A percentile compares a stretch with the other conserved stretches of the same genome.
Conservation (phyloP, 768 basidiomycete genomes). For the Rhizopogon vulgaris region DNA sequence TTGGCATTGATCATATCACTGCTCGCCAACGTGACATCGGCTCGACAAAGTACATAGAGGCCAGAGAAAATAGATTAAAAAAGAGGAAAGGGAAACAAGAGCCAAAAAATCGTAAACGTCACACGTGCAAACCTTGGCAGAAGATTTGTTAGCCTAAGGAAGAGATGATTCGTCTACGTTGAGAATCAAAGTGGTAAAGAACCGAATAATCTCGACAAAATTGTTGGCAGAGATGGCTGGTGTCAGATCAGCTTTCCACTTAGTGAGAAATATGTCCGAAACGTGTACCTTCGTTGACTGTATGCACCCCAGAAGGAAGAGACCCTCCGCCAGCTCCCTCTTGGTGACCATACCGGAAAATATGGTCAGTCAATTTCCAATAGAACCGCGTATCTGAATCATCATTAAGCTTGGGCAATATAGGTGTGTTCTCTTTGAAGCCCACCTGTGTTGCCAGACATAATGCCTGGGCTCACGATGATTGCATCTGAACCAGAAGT, state of each 20-base stretch:
- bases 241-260: not conserved
- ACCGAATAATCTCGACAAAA: conserved; percentile 60
- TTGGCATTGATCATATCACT: too few species aligned
- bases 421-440: not conserved
- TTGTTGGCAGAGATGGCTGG: conserved; percentile 43
- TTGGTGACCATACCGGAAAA: conserved; percentile 58
- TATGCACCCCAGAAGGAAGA: conserved; percentile 47
- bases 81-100: too few species aligned
- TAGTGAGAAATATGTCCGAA: not conserved
- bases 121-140: not conserved
- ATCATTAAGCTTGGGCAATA: not conserved
- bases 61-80: too few species aligned
- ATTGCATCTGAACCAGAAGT: conserved; percentile 28
- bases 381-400: conserved; percentile 39
- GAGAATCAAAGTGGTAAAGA: conserved; percentile 58
- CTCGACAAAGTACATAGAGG: too few species aligned
- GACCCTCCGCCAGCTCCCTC: conserved; percentile 23
- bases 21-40: too few species aligned
- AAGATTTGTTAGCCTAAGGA: not conserved
- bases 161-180: conserved; percentile 54
- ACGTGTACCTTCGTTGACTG: conserved; percentile 62
- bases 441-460: conserved; percentile 49
- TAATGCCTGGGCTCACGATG: conserved; percentile 46
- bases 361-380: conserved; percentile 44
- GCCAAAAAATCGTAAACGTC: too few species aligned